A percentile compares a stretch with the other conserved stretches of the same genome.
Evolutionary conservation across 1,139 yeast species (phyloP).

Genomic region (Pichia norvegensis): DNA sequence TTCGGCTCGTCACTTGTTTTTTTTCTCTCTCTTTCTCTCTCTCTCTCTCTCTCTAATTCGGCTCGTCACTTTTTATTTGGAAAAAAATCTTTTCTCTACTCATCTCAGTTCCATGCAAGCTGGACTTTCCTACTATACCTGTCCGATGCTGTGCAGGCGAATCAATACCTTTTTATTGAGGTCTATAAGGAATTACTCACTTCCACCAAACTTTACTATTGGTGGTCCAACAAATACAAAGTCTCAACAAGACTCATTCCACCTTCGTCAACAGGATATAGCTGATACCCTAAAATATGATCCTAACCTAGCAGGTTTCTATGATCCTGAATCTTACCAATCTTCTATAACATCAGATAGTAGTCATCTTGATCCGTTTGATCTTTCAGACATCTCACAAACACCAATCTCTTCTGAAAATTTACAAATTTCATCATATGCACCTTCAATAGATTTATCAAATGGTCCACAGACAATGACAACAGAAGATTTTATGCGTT

Average conservation of each 20-base stretch:
- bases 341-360: constrained; percentile 1
- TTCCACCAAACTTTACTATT: constrained; percentile 6
- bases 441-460: background rate
- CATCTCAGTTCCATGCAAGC: too few species aligned
- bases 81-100: too few species aligned
- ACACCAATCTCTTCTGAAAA: background rate
- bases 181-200: background rate
- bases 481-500: constrained; percentile 19
- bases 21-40: too few species aligned
- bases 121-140: too few species aligned
- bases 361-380: constrained; percentile 15
- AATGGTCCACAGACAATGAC: constrained; percentile 18
- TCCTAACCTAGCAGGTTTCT: constrained; percentile 26
- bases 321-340: constrained; percentile 9
- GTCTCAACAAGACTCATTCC: background rate
- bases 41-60: too few species aligned
- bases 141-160: background rate
- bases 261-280: constrained; percentile 9
- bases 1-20: too few species aligned
- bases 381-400: constrained; percentile 19
- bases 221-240: background rate
- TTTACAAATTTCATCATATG: background rate
- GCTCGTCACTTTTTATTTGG: background rate
- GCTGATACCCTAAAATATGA: constrained; percentile 22
- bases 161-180: background rate